These are phyloP conservation scores for Trypanosoma melophagium DNA, from an alignment of 208 protist genomes.

Conservation along the genomic window DNA sequence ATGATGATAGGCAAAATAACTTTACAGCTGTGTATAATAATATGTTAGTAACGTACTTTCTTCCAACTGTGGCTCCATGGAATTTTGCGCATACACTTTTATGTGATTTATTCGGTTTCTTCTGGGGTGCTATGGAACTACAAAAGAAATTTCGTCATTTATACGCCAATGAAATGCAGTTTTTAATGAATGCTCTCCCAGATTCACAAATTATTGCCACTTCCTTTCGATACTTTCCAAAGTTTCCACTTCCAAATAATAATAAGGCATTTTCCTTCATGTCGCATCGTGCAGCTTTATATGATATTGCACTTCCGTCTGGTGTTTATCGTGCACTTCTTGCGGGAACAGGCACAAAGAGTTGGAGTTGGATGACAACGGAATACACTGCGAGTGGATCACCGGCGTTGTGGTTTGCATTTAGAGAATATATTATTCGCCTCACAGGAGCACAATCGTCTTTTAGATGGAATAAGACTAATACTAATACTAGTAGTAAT, in stretches of 20 bases:
- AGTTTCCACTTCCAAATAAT: constrained; percentile 22
- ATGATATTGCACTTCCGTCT: constrained; percentile 19
- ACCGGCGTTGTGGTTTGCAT: constrained; percentile 29
- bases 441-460: constrained; percentile 10
- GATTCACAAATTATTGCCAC: constrained; percentile 19
- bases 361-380: constrained; percentile 33
- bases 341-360: constrained; percentile 32
- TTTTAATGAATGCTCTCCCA: constrained; percentile 1
- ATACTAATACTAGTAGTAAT: not conserved
- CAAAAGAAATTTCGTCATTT: not conserved
- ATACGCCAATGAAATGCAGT: constrained; percentile 11
- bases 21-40: constrained; percentile 9
- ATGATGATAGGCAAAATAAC: not conserved
- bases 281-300: constrained; percentile 15
- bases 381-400: constrained; percentile 26
- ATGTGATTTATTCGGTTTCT: constrained; percentile 39
- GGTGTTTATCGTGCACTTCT: constrained; percentile 24
- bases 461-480: not conserved
- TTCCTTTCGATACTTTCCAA: constrained; percentile 23
- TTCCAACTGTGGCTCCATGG: constrained; percentile 34
- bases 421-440: constrained; percentile 28
- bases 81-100: constrained; percentile 40
- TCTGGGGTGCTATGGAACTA: constrained; percentile 27
- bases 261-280: constrained; percentile 39
- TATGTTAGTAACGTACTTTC: constrained; percentile 25